A percentile compares a stretch with the other conserved stretches of the same genome.
Conservation (phyloP, 2,329 filamentous ascomycete species). For the Stachybotrys chartarum region DNA sequence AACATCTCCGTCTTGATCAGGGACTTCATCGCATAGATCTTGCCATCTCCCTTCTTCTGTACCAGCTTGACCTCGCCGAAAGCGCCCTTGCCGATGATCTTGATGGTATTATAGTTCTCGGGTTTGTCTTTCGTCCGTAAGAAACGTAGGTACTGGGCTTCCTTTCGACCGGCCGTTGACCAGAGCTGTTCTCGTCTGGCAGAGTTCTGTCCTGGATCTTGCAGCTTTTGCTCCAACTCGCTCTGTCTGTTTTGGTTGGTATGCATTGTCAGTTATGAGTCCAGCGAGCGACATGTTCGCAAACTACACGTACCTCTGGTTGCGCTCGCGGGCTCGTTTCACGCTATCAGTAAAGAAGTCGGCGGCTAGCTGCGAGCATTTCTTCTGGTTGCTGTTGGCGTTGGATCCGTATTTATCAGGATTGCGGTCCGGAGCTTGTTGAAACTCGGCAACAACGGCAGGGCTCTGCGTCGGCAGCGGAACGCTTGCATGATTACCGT, state of each 20-base stretch:
- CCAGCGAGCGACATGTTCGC: neutral
- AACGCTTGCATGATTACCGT: slow-evolving; percentile 56
- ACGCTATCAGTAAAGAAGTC: slow-evolving; percentile 99
- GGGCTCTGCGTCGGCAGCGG: slow-evolving; percentile 55
- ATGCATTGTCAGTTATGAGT: neutral
- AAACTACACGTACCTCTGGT: slow-evolving; percentile 67
- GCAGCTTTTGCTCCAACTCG: slow-evolving; percentile 81
- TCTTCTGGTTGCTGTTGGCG: slow-evolving; percentile 64
- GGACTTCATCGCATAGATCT: slow-evolving; percentile 97
- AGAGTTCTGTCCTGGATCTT: slow-evolving; percentile 67
- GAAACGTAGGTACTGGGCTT: slow-evolving; percentile 90
- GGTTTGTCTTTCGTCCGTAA: slow-evolving; percentile 88
- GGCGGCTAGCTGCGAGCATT: slow-evolving; percentile 63
- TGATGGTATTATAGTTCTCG: slow-evolving; percentile 91
- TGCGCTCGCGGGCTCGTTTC: slow-evolving; percentile 88
- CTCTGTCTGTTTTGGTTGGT: slow-evolving; percentile 57
- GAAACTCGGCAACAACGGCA: slow-evolving; percentile 64
- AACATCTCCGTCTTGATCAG: slow-evolving; percentile 99
- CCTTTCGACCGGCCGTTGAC: slow-evolving; percentile 76
- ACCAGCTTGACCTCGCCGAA: slow-evolving; percentile 98
- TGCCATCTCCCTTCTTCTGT: slow-evolving; percentile 90
- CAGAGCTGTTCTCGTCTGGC: slow-evolving; percentile 77
- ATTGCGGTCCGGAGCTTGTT: slow-evolving; percentile 75
- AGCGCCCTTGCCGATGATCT: slow-evolving; percentile 97
- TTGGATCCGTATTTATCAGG: slow-evolving; percentile 67